These are phyloP conservation scores for Avicennia marina DNA, from an alignment of 257 asterid species.

Conservation along the genomic window DNA sequence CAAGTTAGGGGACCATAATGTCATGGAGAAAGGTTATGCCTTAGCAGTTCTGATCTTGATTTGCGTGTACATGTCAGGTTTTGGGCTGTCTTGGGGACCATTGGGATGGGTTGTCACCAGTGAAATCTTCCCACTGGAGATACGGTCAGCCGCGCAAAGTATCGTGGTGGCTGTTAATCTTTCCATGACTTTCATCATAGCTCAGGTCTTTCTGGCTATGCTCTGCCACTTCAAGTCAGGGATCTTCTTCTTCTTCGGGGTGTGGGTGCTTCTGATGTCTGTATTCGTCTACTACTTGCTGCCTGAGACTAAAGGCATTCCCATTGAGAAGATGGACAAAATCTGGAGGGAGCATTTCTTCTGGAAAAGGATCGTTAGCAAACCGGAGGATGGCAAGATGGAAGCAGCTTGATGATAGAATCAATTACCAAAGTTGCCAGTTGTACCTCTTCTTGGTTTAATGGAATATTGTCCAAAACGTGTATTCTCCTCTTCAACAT, in stretches of 20 bases:
- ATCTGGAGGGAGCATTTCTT: slow-evolving; percentile 46
- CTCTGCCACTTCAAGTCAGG: slow-evolving; percentile 46
- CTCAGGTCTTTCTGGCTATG: slow-evolving; percentile 43
- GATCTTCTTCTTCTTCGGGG: slow-evolving; percentile 46
- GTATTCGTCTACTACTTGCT: slow-evolving; percentile 24
- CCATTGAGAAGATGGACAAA: slow-evolving; percentile 40
- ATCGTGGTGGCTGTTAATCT: slow-evolving; percentile 32
- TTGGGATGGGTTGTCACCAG: slow-evolving; percentile 47
- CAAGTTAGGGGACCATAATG: slow-evolving; percentile 40
- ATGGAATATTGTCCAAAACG: background rate
- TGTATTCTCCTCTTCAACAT: background rate
- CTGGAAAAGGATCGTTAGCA: slow-evolving; percentile 32
- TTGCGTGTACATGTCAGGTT: slow-evolving; percentile 34
- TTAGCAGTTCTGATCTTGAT: slow-evolving; percentile 23
- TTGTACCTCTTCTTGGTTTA: background rate
- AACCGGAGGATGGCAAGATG: slow-evolving; percentile 20
- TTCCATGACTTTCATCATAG: slow-evolving; percentile 33
- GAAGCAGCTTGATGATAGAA: slow-evolving; percentile 7
- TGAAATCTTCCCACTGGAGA: slow-evolving; percentile 49
- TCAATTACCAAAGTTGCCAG: background rate
- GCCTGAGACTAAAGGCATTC: slow-evolving; percentile 47
- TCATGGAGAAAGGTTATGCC: slow-evolving; percentile 18
- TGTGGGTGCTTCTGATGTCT: slow-evolving; percentile 48
- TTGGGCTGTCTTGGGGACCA: slow-evolving; percentile 52
- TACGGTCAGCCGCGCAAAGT: slow-evolving; percentile 50